A percentile compares a stretch with the other conserved stretches of the same genome.
These are phyloP conservation scores for Knoxia roxburghii DNA, from an alignment of 257 asterid species.

Conservation along the genomic window DNA sequence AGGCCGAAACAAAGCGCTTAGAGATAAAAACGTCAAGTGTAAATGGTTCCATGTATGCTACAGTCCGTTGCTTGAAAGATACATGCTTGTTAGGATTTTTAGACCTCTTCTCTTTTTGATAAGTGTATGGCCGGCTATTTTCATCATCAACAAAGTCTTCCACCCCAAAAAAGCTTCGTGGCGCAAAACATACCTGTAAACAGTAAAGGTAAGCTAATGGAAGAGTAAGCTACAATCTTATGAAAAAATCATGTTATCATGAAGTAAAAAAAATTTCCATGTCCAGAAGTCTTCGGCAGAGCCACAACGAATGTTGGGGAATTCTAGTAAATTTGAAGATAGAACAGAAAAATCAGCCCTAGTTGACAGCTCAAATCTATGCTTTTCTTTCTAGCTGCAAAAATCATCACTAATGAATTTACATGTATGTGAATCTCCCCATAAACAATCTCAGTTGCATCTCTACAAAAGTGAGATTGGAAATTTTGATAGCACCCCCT, in stretches of 20 bases:
- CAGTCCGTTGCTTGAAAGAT: slow-evolving; percentile 87
- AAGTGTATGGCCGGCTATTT: slow-evolving; percentile 84
- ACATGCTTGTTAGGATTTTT: slow-evolving; percentile 67
- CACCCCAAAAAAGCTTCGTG: slow-evolving; percentile 94
- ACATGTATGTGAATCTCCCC: background rate
- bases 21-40: slow-evolving; percentile 86
- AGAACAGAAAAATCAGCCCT: background rate
- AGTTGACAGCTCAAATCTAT: background rate
- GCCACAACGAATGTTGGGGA: background rate
- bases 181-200: slow-evolving; percentile 52
- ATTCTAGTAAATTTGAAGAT: background rate
- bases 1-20: slow-evolving; percentile 86
- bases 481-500: background rate
- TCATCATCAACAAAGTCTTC: slow-evolving; percentile 90
- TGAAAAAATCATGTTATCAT: background rate
- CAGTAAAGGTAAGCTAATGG: background rate
- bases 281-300: background rate
- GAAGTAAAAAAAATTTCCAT: background rate
- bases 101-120: slow-evolving; percentile 74
- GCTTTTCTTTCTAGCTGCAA: background rate
- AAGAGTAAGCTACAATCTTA: background rate
- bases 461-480: background rate
- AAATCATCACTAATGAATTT: background rate
- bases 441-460: background rate
- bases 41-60: slow-evolving; percentile 89